Base-by-base conservation (phyloP, 768 basidiomycete genomes). In the Lactifluus piperatus region DNA sequence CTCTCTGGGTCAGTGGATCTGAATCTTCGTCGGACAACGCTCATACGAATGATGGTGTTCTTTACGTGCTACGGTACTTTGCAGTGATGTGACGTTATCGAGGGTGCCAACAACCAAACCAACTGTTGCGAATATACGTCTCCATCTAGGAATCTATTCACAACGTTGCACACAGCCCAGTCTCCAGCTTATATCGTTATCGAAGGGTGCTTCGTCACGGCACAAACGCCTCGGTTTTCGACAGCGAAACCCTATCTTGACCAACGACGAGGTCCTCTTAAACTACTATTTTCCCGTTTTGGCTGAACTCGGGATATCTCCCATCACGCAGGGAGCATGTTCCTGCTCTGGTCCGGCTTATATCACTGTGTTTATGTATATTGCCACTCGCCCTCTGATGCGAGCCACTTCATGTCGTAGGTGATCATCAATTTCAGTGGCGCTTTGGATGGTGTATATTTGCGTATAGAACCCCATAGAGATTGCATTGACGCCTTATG, bases 21-120 rank as follows among this genome's bases (percentile, higher is more conserved):
- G n/a, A n/a, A n/a, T n/a, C n/a, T n/a, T n/a, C n/a, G n/a, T n/a
- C n/a, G n/a, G n/a, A n/a, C n/a, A n/a, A n/a, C n/a, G n/a, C n/a
- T n/a, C n/a, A n/a, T n/a, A n/a, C n/a, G n/a, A n/a, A n/a, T n/a
- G n/a, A n/a, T n/a, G n/a, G n/a, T n/a, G n/a, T n/a, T n/a, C n/a
- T n/a, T n/a, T n/a, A n/a, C n/a, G n/a, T n/a, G n/a, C n/a, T n/a
- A n/a, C n/a, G n/a, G n/a, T n/a, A n/a, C n/a, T n/a, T n/a, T n/a
- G n/a, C n/a, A n/a, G n/a, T n/a, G n/a, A 32, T 32, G 75, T 37
- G 74, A 76, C 64, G 71, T 76, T 56, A 52, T 75, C 27, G 62
- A 61, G 46, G 59, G 62, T 36, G 45, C 45, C 24, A 45, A 54
- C 20, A 6, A 11, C 1, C n/a, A 52, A 1, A 0, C 16, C 18